These are phyloP conservation scores for Umbelopsis sp. DNA, from an alignment of 371 early-diverging fungal genomes.

Conservation along the genomic window DNA sequence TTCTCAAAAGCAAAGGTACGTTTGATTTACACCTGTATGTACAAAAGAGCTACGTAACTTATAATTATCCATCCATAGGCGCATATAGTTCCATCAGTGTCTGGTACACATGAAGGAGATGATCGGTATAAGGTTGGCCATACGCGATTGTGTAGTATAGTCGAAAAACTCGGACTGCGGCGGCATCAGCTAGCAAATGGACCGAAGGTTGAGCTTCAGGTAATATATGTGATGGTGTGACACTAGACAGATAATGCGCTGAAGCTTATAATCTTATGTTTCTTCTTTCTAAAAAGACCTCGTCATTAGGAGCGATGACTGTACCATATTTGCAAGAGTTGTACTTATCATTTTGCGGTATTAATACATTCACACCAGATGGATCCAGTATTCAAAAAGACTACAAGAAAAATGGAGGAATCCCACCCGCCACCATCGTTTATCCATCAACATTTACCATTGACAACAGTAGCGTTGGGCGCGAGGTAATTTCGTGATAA, in stretches of 20 bases:
- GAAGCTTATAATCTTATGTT: background rate
- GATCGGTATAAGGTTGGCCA: slow-evolving; percentile 43
- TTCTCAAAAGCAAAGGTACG: slow-evolving; percentile 42
- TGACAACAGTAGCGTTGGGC: slow-evolving; percentile 34
- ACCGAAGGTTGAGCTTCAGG: slow-evolving; percentile 53
- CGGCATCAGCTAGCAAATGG: slow-evolving; percentile 11
- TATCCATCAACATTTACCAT: slow-evolving; percentile 41
- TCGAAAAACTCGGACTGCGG: slow-evolving; percentile 30
- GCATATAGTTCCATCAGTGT: slow-evolving; percentile 44
- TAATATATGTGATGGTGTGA: slow-evolving; percentile 18
- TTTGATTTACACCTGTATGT: background rate
- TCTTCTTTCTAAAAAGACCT: slow-evolving; percentile 32
- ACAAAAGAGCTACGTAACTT: background rate
- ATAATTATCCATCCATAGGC: slow-evolving; percentile 26
- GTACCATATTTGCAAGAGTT: slow-evolving; percentile 38
- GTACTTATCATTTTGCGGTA: slow-evolving; percentile 45
- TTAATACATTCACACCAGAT: slow-evolving; percentile 24
- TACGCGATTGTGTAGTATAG: slow-evolving; percentile 37
- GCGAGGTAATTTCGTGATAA: slow-evolving; percentile 25
- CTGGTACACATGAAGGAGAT: slow-evolving; percentile 43
- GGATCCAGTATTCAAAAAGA: slow-evolving; percentile 16
- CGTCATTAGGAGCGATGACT: slow-evolving; percentile 42
- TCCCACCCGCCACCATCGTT: slow-evolving; percentile 42
- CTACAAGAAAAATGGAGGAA: slow-evolving; percentile 20
- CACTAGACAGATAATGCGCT: too few species aligned